Evolutionary conservation across 2,329 filamentous ascomycete species (phyloP), one percentile per base, ranked within the genome.

Genomic region (Ophiostoma sp.): DNA sequence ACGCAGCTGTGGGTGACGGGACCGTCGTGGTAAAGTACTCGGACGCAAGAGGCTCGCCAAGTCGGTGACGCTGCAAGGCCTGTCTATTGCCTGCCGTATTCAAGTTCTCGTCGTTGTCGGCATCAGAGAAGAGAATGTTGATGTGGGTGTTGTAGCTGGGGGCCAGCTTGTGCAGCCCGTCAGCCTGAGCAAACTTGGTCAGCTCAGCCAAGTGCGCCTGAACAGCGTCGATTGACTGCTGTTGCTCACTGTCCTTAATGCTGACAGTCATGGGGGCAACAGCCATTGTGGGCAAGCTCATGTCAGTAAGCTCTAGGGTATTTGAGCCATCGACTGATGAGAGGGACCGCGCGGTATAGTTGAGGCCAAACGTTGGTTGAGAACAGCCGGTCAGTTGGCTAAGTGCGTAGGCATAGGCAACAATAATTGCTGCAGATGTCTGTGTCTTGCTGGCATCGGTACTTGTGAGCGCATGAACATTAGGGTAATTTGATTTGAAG

Each of bases 281-380:
- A 2, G 45, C 19, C 66, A 69, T 52, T 11, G 66, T 69, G 45
- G 66, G 66, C 17, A 69, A 9, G 28, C 28, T 52, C 28, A 17
- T 69, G 15, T 36, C 28, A 8, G 45, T 50, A 15, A 76, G 71
- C 48, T 75, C 73, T 1, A 76, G 73, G 9, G 74, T 71, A 9
- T 73, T 72, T 12, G 42, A 17, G 31, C 68, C 72, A 28, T 75
- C 72, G 4, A 45, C 55, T 1, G 75, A 76, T 1, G 72, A 70
- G 42, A 76, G 72, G 17, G 75, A 75, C 17, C 75, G 74, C 1
- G 74, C 36, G 0, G 75, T 45, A 39, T 75, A 72, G 57, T 75
- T 76, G 11, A 76, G 45, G 50, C 75, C 74, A 52, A 76, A 76
- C 1, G 75, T 76, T 28, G 75, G 75, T 17, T 64, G 63, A 15